A percentile compares a stretch with the other conserved stretches of the same genome.
Conservation (phyloP, 768 basidiomycete genomes). For the Baorangia bicolor region DNA sequence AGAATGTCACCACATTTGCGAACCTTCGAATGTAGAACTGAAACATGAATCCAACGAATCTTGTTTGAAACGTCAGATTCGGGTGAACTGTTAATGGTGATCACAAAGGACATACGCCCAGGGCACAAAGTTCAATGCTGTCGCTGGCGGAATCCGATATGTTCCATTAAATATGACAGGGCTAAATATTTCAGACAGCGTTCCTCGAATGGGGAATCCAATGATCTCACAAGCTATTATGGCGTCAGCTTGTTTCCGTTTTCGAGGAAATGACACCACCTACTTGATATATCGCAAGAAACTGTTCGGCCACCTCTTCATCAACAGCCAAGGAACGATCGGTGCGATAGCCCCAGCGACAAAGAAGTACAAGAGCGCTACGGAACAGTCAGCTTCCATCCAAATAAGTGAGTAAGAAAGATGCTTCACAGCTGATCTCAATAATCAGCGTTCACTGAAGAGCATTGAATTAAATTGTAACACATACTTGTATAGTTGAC, state of each 20-base stretch:
- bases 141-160: conserved; percentile 73
- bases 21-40: conserved; percentile 64
- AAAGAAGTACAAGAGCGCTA: too few relatives aligned
- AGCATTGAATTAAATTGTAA: background rate
- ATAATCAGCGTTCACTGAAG: conserved; percentile 23
- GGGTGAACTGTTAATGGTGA: too few relatives aligned
- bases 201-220: too few relatives aligned
- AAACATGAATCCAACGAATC: conserved; percentile 71
- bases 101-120: conserved; percentile 48
- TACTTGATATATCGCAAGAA: conserved; percentile 68
- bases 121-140: conserved; percentile 80
- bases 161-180: conserved; percentile 70
- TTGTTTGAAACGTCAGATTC: conserved; percentile 4
- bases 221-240: conserved; percentile 12
- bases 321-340: too few relatives aligned
- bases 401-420: too few relatives aligned
- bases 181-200: too few relatives aligned
- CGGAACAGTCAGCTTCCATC: conserved; percentile 30
- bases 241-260: conserved; percentile 12
- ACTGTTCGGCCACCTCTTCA: too few relatives aligned
- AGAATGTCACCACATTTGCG: background rate
- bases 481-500: conserved; percentile 59
- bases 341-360: too few relatives aligned
- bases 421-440: conserved; percentile 14
- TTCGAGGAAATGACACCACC: conserved; percentile 25